Evolutionary conservation across 305 asterid genomes (phyloP), one percentile per base, ranked within the genome.

Genomic region (Fraxinus baroniana): DNA sequence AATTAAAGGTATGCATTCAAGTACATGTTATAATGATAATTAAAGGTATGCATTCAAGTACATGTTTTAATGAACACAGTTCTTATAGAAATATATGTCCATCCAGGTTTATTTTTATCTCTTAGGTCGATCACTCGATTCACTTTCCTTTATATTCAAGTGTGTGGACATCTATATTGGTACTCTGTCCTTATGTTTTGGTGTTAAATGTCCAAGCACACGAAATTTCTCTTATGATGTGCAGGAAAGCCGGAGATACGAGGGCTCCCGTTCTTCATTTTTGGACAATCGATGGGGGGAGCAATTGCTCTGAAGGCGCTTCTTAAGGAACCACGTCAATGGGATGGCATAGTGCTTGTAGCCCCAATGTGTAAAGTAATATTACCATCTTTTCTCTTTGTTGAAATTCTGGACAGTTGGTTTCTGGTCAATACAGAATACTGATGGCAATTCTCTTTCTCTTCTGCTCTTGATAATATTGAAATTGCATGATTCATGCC

Each of bases 231-330:
- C 62, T 73, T 64, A 57, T 78, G 79, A 78, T 87, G 33, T 60
- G 72, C 90, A 95, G 99, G 94, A 80, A 89, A 95, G 86, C 97
- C 97, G 0, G 99, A 95, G 91, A 89, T 92, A 76, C 82, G 90
- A 18, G 97, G 97, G 64, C 86, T 94, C 37, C 99, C 97, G 30
- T 84, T 88, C 49, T 94, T 92, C 88, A 81, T 95, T 85, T 95
- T 95, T 83, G 99, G 99, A 72, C 99, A 95, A 84, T 95, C 99
- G 8, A 95, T 95, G 99, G 99, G 99, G 13, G 98, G 99, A 79
- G 99, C 98, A 17, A 80, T 94, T 82, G 97, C 99, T 84, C 85
- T 95, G 37, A 92, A 95, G 92, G 93, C 98, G 73, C 92, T 92
- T 79, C 88, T 95, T 1, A 94, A 91, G 87, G 88, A 90, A 28